These are phyloP conservation scores for Pseudocercospora pini-densiflorae DNA, from an alignment of 2,329 filamentous ascomycete genomes.

Conservation along the genomic window DNA sequence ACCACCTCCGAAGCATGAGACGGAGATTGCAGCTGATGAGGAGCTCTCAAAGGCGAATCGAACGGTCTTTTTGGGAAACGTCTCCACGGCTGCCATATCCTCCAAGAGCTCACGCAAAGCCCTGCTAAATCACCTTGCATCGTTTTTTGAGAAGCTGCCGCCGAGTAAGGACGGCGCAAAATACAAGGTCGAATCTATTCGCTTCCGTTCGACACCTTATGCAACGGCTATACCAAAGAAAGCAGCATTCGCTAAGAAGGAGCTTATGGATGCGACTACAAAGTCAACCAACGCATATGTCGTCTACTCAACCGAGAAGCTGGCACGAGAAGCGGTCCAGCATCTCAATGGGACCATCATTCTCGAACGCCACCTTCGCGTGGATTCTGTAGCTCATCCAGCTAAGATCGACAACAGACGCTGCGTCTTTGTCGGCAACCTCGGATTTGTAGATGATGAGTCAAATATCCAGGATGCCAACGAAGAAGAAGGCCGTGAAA, in stretches of 20 bases:
- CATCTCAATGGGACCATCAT: conserved; percentile 83
- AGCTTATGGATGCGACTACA: conserved; percentile 88
- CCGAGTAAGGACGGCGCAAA: conserved; percentile 51
- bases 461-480: conserved; percentile 65
- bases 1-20: conserved; percentile 62
- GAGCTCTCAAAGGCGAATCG: conserved; percentile 85
- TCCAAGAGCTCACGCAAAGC: conserved; percentile 81
- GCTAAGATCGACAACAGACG: conserved; percentile 79
- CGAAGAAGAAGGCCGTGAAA: conserved; percentile 63
- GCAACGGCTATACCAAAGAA: conserved; percentile 83
- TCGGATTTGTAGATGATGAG: conserved; percentile 95
- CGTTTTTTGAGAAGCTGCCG: conserved; percentile 65
- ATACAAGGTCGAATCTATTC: conserved; percentile 85
- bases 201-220: conserved; percentile 93
- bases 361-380: conserved; percentile 84
- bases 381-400: conserved; percentile 89
- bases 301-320: conserved; percentile 77
- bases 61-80: conserved; percentile 92
- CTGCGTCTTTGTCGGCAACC: conserved; percentile 95
- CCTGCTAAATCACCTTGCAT: conserved; percentile 76
- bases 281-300: conserved; percentile 93
- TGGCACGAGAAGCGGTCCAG: conserved; percentile 75
- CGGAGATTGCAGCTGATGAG: conserved; percentile 46
- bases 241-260: conserved; percentile 89
- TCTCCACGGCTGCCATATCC: conserved; percentile 80